phyloP scores from a whole-genome alignment of 345 rosid genomes.

The Geranium brycei region DNA sequence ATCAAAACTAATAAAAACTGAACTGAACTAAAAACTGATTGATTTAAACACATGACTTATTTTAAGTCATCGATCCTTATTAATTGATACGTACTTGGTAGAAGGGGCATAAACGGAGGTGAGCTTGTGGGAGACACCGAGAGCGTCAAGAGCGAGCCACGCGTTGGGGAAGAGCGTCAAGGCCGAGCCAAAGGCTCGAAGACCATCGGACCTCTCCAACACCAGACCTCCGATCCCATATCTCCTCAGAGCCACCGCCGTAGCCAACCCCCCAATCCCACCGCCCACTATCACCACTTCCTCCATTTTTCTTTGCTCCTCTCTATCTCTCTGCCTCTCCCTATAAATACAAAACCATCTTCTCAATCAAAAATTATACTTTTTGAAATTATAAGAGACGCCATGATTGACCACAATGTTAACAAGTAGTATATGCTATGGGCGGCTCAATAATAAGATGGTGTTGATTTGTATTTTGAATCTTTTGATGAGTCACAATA shows the following conservation, averaged over 20 bases:
- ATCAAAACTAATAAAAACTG: no score
- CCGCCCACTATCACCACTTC: conserved; percentile 28
- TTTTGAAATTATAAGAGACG: not conserved
- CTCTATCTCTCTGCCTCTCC: not conserved
- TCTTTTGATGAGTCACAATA: no score
- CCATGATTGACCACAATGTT: not conserved
- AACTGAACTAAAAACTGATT: no score
- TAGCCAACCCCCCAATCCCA: conserved; percentile 32
- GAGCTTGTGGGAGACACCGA: conserved; percentile 30
- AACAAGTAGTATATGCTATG: no score
- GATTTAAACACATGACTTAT: no score
- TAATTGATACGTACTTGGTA: no score
- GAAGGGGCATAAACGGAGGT: conserved; percentile 12
- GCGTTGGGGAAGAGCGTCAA: conserved; percentile 22
- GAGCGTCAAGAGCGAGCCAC: conserved; percentile 31
- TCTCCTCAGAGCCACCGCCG: conserved; percentile 23
- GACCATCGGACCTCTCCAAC: conserved; percentile 17
- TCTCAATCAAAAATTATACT: no score
- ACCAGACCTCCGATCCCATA: conserved; percentile 21
- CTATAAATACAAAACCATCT: not conserved
- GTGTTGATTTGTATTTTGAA: no score
- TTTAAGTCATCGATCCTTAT: no score
- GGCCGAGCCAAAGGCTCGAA: conserved; percentile 22
- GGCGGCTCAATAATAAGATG: no score
- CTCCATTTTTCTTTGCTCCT: conserved; percentile 2